A percentile compares a stretch with the other conserved stretches of the same genome.
Conservation (phyloP, 2,329 filamentous ascomycete genomes). For the Trichophyton simii region DNA sequence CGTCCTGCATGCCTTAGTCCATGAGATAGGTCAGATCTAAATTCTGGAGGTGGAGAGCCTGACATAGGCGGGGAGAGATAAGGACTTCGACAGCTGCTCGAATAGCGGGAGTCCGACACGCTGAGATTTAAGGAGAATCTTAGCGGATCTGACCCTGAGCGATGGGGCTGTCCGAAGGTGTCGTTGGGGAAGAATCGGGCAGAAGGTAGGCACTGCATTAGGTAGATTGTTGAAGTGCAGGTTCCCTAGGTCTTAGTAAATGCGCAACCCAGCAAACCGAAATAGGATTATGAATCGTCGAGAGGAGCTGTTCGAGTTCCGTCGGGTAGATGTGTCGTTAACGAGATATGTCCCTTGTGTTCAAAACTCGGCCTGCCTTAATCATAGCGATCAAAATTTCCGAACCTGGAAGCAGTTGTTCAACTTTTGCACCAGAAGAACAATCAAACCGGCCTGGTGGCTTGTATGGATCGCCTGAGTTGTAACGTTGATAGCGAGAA, state of each 20-base stretch:
- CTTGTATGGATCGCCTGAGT: neutral
- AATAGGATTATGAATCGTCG: neutral
- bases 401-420: neutral
- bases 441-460: neutral
- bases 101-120: slow-evolving; percentile 15
- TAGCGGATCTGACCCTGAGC: slow-evolving; percentile 19
- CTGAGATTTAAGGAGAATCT: slow-evolving; percentile 19
- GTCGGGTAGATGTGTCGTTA: neutral
- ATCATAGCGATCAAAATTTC: neutral
- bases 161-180: slow-evolving; percentile 14
- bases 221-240: slow-evolving; percentile 4
- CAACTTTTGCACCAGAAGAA: neutral
- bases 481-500: neutral
- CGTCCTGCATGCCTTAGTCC: slow-evolving; percentile 19
- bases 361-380: neutral
- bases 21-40: slow-evolving; percentile 17
- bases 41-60: slow-evolving; percentile 21
- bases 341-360: neutral
- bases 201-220: slow-evolving; percentile 15
- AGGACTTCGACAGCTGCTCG: slow-evolving; percentile 18
- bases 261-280: neutral
- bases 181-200: slow-evolving; percentile 12
- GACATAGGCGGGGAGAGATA: slow-evolving; percentile 26
- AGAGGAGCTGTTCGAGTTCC: neutral
- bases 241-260: neutral